phyloP scores from a whole-genome alignment of 306 rosid genomes.

The Cucumis cinereus region DNA sequence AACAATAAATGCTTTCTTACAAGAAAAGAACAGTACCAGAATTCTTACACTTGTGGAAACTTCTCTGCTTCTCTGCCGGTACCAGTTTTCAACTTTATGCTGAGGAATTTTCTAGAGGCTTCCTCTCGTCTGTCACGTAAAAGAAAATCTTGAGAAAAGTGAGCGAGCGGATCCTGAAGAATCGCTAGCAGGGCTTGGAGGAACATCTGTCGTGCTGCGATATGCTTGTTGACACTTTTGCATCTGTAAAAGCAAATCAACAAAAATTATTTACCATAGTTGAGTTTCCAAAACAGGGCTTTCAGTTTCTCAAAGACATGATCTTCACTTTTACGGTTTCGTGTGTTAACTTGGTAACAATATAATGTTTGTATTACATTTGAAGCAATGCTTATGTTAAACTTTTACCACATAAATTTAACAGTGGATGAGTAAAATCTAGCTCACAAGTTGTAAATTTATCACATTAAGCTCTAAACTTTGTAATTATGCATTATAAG shows the following conservation, averaged over 20 bases:
- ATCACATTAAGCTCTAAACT: not conserved
- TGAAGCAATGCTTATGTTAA: not conserved
- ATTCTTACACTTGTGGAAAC: not conserved
- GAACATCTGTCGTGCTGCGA: slow-evolving; percentile 47
- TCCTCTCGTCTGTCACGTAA: slow-evolving; percentile 28
- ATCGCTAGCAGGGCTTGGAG: slow-evolving; percentile 54
- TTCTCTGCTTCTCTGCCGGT: not conserved
- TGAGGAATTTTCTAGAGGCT: not conserved
- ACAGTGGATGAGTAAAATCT: not conserved
- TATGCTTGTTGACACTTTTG: slow-evolving; percentile 91
- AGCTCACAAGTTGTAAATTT: not conserved
- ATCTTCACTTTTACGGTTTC: not conserved
- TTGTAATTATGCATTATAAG: not conserved
- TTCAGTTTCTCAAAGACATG: not conserved
- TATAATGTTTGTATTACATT: no score
- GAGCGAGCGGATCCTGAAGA: slow-evolving; percentile 53
- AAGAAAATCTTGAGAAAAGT: slow-evolving; percentile 86
- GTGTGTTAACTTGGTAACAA: no score
- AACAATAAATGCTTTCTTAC: not conserved
- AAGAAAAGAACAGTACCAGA: not conserved
- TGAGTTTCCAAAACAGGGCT: not conserved
- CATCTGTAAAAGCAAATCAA: slow-evolving; percentile 41
- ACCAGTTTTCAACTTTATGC: not conserved
- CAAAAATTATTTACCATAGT: not conserved
- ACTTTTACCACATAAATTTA: no score